Evolutionary conservation across 192 early-diverging fungal species (phyloP).

Genomic region (Geranomyces variabilis): DNA sequence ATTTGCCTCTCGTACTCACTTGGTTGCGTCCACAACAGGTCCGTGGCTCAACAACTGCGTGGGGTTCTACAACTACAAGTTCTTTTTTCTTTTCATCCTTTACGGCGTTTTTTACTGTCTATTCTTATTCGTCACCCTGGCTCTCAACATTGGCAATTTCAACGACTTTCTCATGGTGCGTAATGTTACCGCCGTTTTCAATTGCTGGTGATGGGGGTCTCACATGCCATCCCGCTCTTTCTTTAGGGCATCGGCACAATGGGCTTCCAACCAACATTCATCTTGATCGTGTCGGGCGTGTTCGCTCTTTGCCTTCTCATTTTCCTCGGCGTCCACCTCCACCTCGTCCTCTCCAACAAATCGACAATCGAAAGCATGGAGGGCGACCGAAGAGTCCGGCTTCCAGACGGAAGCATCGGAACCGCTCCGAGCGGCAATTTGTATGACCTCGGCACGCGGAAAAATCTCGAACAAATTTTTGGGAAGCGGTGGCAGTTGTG

Average conservation of each 20-base stretch:
- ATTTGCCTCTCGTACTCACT: neutral
- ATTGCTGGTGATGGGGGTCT: neutral
- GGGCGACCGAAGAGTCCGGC: constrained; percentile 25
- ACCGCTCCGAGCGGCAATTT: constrained; percentile 34
- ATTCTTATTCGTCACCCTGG: constrained; percentile 36
- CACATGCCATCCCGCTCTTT: neutral
- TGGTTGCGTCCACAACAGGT: neutral
- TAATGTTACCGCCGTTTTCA: neutral
- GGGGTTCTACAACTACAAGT: constrained; percentile 51
- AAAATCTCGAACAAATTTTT: constrained; percentile 43
- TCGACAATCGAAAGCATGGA: constrained; percentile 55
- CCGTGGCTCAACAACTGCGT: constrained; percentile 54
- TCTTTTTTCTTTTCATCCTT: constrained; percentile 49
- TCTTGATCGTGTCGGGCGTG: constrained; percentile 43
- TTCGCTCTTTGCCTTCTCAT: constrained; percentile 46
- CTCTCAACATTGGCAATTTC: constrained; percentile 10
- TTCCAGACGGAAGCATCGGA: constrained; percentile 16
- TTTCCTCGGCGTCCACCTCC: constrained; percentile 42
- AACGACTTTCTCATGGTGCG: constrained; percentile 18
- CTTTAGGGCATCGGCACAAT: constrained; percentile 17
- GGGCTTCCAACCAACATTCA: constrained; percentile 36
- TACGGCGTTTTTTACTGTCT: constrained; percentile 45
- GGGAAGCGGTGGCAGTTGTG: constrained; percentile 40
- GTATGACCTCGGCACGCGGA: constrained; percentile 43
- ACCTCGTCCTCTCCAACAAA: constrained; percentile 44